Evolutionary conservation across 371 early-diverging fungal genomes (phyloP).

Genomic region (Sporodiniella umbellata): DNA sequence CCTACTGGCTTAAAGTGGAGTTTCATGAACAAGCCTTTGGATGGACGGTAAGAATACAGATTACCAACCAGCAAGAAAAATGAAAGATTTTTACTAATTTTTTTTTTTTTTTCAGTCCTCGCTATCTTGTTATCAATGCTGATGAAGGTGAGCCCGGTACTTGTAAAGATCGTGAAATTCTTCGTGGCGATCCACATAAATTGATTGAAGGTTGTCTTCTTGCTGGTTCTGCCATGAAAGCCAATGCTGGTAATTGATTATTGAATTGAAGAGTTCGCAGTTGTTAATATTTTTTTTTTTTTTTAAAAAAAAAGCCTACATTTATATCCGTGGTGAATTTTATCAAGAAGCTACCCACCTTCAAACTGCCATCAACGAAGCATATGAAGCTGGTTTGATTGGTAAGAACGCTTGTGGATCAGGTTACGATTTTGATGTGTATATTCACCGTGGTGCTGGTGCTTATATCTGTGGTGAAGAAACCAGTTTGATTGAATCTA

Average conservation of each 20-base stretch:
- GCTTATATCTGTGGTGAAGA: constrained; percentile 99
- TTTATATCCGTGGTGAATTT: constrained; percentile 98
- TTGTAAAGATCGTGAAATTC: constrained; percentile 98
- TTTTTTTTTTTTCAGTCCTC: constrained; percentile 58
- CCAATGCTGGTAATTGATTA: constrained; percentile 72
- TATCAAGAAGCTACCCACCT: constrained; percentile 94
- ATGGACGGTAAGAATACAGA: constrained; percentile 53
- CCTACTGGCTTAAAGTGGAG: constrained; percentile 98
- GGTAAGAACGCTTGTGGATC: constrained; percentile 97
- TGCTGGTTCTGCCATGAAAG: constrained; percentile 96
- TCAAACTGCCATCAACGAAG: constrained; percentile 95
- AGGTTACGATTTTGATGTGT: constrained; percentile 96
- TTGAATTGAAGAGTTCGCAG: no score
- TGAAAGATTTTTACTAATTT: background rate
- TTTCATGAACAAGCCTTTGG: constrained; percentile 95
- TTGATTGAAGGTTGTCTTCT: constrained; percentile 95
- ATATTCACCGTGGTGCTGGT: constrained; percentile 96
- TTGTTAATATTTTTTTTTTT: background rate
- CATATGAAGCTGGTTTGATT: constrained; percentile 90
- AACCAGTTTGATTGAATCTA: constrained; percentile 95
- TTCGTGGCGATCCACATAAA: constrained; percentile 98
- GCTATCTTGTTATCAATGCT: constrained; percentile 96
- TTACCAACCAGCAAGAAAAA: no score
- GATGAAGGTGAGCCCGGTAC: constrained; percentile 99
- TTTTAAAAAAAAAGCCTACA: constrained; percentile 81